Evolutionary conservation across 2,329 filamentous ascomycete species (phyloP).

Genomic region (Cordyceps militaris): DNA sequence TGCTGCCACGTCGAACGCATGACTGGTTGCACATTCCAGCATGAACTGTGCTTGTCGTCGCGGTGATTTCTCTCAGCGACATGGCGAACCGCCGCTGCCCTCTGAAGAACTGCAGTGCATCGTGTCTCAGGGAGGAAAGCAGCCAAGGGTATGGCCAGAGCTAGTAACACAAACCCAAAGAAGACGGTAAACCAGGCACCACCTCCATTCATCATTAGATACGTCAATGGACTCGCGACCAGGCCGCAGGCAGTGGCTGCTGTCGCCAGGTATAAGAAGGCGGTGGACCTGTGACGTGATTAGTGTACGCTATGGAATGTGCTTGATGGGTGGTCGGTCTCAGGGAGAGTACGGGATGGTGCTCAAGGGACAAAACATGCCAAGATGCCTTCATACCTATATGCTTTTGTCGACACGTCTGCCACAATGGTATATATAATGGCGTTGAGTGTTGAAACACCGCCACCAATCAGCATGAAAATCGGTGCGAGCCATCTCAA

Average conservation of each 20-base stretch:
- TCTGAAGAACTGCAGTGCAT: background rate
- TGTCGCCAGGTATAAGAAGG: conserved; percentile 17
- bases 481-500: conserved; percentile 15
- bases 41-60: background rate
- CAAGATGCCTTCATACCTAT: background rate
- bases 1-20: background rate
- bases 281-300: conserved; percentile 12
- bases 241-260: conserved; percentile 14
- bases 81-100: conserved; percentile 4
- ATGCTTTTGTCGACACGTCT: conserved; percentile 6
- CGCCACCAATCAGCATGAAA: conserved; percentile 18
- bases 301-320: background rate
- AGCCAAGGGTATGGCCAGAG: conserved; percentile 8
- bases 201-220: conserved; percentile 13
- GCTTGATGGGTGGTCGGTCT: background rate
- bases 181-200: conserved; percentile 13
- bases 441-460: conserved; percentile 14
- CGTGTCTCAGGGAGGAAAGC: conserved; percentile 15
- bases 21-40: background rate
- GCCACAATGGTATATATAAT: conserved; percentile 17
- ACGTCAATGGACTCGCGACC: conserved; percentile 16
- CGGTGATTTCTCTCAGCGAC: background rate
- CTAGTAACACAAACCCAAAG: conserved; percentile 10
- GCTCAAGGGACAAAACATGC: background rate
- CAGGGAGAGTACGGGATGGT: background rate